Percentiles rank a stretch among this genome's conserved stretches.
Evolutionary conservation across 495 filamentous ascomycete genomes (phyloP).

Genomic region (Apodospora peruviana): DNA sequence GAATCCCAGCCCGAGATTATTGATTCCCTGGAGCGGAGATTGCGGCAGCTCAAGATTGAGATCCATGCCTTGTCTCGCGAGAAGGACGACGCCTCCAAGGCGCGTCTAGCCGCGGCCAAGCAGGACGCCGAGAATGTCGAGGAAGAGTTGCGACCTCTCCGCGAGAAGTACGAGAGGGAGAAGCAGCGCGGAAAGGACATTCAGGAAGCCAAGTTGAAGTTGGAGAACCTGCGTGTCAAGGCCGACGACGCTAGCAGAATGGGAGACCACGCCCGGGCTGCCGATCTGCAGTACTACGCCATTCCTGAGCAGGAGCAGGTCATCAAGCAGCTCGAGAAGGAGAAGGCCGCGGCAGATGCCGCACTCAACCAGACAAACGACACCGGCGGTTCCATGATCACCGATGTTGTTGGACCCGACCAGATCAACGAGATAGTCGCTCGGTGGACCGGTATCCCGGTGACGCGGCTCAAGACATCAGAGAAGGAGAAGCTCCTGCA

Average conservation of each 20-base stretch:
- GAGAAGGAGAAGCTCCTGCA: slow-evolving; percentile 95
- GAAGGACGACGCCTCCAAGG: slow-evolving; percentile 86
- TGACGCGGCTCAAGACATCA: slow-evolving; percentile 85
- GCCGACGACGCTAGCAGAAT: slow-evolving; percentile 84
- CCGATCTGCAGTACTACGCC: slow-evolving; percentile 93
- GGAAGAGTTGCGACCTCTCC: slow-evolving; percentile 85
- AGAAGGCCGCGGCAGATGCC: slow-evolving; percentile 71
- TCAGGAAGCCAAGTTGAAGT: slow-evolving; percentile 93
- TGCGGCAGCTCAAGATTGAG: slow-evolving; percentile 89
- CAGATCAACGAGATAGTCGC: slow-evolving; percentile 99
- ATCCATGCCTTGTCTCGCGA: slow-evolving; percentile 91
- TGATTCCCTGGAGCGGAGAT: slow-evolving; percentile 82
- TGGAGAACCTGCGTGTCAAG: slow-evolving; percentile 82
- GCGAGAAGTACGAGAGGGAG: slow-evolving; percentile 92
- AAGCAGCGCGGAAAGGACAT: slow-evolving; percentile 82
- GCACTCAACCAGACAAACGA: slow-evolving; percentile 60
- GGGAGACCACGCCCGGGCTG: slow-evolving; percentile 74
- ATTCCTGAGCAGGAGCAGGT: slow-evolving; percentile 83
- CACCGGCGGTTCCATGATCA: slow-evolving; percentile 63
- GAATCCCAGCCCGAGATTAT: slow-evolving; percentile 94
- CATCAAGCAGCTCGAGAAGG: slow-evolving; percentile 73
- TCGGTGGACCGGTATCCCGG: slow-evolving; percentile 93
- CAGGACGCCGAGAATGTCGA: slow-evolving; percentile 86
- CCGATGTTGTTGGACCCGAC: slow-evolving; percentile 91
- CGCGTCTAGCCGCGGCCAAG: slow-evolving; percentile 73